Evolutionary conservation across 225 moss, liverwort and hornwort species (phyloP).

Genomic region (Marchantia paleacea): DNA sequence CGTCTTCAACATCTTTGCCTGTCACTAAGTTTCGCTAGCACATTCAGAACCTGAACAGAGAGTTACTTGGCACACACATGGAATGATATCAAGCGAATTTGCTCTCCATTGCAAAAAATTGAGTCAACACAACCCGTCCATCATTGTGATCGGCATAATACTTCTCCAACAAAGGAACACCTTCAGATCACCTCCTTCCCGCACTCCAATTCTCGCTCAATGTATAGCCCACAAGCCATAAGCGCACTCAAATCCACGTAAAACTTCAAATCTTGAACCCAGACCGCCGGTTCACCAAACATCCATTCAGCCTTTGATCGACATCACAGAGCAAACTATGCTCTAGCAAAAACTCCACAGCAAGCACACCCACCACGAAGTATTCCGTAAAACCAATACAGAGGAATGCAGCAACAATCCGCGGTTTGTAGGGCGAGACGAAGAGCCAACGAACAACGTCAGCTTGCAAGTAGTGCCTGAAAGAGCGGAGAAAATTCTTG

Average conservation of each 20-base stretch:
- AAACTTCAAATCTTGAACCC: background rate
- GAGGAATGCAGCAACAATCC: too few relatives aligned
- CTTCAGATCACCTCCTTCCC: too few relatives aligned
- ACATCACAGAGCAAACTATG: background rate
- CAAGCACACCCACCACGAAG: background rate
- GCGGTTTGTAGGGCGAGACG: background rate
- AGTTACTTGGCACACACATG: background rate
- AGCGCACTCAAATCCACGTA: background rate
- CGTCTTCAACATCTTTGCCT: background rate
- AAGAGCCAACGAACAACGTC: background rate
- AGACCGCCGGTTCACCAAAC: background rate
- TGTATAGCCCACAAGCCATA: background rate
- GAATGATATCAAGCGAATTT: background rate
- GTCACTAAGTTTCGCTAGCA: background rate
- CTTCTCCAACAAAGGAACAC: too few relatives aligned
- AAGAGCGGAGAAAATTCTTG: background rate
- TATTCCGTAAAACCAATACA: background rate
- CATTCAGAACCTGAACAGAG: background rate
- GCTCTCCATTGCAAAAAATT: too few relatives aligned
- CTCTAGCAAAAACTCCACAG: background rate
- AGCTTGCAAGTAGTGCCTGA: background rate
- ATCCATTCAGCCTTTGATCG: background rate
- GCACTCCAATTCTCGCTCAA: constrained; percentile 3
- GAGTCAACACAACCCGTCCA: too few relatives aligned
- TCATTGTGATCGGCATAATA: too few relatives aligned